phyloP scores from a whole-genome alignment of 1,284 basidiomycete genomes.

The Rhodotorula sp. region DNA sequence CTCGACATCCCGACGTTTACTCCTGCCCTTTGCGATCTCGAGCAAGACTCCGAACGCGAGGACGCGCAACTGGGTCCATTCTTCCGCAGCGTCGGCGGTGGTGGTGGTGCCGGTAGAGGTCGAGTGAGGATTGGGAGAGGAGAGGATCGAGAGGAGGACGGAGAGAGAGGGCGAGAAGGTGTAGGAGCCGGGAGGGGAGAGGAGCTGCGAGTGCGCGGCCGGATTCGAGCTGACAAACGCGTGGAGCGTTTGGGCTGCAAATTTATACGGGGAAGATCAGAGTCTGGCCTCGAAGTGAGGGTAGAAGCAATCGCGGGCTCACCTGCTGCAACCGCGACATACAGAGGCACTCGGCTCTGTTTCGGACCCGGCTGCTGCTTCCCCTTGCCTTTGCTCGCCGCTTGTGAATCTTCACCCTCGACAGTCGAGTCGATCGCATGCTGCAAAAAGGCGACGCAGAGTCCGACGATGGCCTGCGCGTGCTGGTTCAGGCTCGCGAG shows the following conservation, averaged over 20 bases:
- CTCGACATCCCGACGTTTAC: constrained; percentile 28
- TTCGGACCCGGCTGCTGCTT: constrained; percentile 24
- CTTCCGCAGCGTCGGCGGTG: constrained; percentile 7
- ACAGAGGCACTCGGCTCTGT: constrained; percentile 25
- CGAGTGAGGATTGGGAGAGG: constrained; percentile 3
- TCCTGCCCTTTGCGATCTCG: constrained; percentile 34
- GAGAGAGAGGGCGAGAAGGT: constrained; percentile 25
- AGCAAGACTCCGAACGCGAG: constrained; percentile 40
- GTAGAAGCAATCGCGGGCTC: background rate
- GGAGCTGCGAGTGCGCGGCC: constrained; percentile 24
- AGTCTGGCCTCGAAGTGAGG: background rate
- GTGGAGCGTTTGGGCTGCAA: constrained; percentile 35
- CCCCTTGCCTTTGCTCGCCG: constrained; percentile 2
- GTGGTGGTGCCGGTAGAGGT: background rate
- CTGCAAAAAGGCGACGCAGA: constrained; percentile 27
- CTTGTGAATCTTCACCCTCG: background rate
- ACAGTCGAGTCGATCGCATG: constrained; percentile 9
- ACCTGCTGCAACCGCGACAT: constrained; percentile 38
- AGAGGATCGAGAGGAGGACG: constrained; percentile 30
- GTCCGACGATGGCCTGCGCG: constrained; percentile 23
- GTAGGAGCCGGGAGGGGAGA: constrained; percentile 11
- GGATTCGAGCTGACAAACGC: constrained; percentile 34
- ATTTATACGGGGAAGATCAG: background rate
- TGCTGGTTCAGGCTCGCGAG: constrained; percentile 30
- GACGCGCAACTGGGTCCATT: constrained; percentile 34